Evolutionary conservation across 768 basidiomycete species (phyloP).

Genomic region (Botryobasidium botryosum): DNA sequence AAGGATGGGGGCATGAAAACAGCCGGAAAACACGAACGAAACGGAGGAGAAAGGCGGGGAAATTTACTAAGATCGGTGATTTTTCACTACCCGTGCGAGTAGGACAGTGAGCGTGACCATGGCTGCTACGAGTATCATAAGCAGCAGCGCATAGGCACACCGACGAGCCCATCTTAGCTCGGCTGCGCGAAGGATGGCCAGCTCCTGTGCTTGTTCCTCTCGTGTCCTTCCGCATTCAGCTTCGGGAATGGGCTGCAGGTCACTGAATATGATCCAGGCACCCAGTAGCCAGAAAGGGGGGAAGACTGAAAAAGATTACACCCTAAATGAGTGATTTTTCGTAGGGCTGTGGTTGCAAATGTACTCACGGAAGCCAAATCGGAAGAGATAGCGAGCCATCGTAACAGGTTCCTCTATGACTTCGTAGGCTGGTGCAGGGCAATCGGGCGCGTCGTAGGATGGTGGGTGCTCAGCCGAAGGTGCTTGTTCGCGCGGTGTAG

Average conservation of each 20-base stretch:
- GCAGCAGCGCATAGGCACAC: slow-evolving; percentile 7
- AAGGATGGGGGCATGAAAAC: no score
- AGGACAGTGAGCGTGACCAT: slow-evolving; percentile 1
- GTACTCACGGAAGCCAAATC: slow-evolving; percentile 9
- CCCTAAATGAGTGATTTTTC: background rate
- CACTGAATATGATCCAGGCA: slow-evolving; percentile 5
- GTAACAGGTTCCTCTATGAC: slow-evolving; percentile 7
- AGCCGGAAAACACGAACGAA: no score
- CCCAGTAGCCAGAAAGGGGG: slow-evolving; percentile 10
- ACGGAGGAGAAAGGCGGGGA: no score
- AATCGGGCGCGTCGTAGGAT: slow-evolving; percentile 3
- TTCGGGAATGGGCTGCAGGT: slow-evolving; percentile 5
- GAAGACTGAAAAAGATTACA: slow-evolving; percentile 7
- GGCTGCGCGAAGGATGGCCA: slow-evolving; percentile 7
- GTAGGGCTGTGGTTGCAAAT: background rate
- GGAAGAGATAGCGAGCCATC: slow-evolving; percentile 9
- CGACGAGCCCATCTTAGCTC: slow-evolving; percentile 8
- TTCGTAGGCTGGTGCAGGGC: slow-evolving; percentile 9
- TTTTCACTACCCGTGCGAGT: background rate
- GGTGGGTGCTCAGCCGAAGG: no score
- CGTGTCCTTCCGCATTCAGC: slow-evolving; percentile 7
- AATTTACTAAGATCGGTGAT: no score
- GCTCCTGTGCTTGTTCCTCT: slow-evolving; percentile 8
- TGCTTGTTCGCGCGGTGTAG: no score
- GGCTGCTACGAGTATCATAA: background rate